Evolutionary conservation across 148 eudicot species (phyloP).

Genomic region (Gaultheria prostrata): DNA sequence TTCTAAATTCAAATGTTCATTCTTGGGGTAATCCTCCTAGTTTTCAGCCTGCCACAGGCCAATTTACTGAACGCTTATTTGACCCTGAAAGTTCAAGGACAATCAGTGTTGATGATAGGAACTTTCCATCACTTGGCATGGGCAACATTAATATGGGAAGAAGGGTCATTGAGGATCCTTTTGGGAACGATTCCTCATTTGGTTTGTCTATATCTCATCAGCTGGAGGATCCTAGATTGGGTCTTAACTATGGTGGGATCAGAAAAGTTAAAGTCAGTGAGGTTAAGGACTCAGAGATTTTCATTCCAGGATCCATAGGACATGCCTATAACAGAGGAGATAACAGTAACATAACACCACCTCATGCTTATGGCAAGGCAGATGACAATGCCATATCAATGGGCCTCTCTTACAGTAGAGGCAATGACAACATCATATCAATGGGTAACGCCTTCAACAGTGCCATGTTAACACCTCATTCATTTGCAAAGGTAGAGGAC

Average conservation of each 20-base stretch:
- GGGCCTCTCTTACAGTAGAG: slow-evolving; percentile 42
- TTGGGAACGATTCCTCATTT: slow-evolving; percentile 37
- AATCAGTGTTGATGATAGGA: slow-evolving; percentile 45
- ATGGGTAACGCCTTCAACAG: slow-evolving; percentile 31
- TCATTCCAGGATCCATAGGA: slow-evolving; percentile 41
- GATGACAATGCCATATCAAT: slow-evolving; percentile 37
- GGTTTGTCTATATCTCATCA: slow-evolving; percentile 52
- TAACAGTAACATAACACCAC: slow-evolving; percentile 25
- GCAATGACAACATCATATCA: slow-evolving; percentile 25
- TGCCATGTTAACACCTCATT: slow-evolving; percentile 29
- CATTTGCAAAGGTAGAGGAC: slow-evolving; percentile 41
- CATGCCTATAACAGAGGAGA: slow-evolving; percentile 33
- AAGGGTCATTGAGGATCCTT: slow-evolving; percentile 40
- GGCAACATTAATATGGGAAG: slow-evolving; percentile 34
- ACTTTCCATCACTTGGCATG: slow-evolving; percentile 31
- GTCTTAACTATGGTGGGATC: slow-evolving; percentile 47
- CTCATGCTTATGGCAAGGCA: slow-evolving; percentile 35
- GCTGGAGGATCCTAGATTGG: slow-evolving; percentile 39
- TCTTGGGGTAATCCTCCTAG: slow-evolving; percentile 47
- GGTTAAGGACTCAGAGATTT: slow-evolving; percentile 52
- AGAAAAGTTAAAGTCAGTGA: slow-evolving; percentile 73
- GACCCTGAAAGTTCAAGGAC: slow-evolving; percentile 35
- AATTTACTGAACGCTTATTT: slow-evolving; percentile 37
- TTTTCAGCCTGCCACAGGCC: slow-evolving; percentile 44
- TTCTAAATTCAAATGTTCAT: slow-evolving; percentile 36